Evolutionary conservation across 805 yeast species (phyloP), one percentile per base, ranked within the genome.

Genomic region (Nakazawaea molendinolei): DNA sequence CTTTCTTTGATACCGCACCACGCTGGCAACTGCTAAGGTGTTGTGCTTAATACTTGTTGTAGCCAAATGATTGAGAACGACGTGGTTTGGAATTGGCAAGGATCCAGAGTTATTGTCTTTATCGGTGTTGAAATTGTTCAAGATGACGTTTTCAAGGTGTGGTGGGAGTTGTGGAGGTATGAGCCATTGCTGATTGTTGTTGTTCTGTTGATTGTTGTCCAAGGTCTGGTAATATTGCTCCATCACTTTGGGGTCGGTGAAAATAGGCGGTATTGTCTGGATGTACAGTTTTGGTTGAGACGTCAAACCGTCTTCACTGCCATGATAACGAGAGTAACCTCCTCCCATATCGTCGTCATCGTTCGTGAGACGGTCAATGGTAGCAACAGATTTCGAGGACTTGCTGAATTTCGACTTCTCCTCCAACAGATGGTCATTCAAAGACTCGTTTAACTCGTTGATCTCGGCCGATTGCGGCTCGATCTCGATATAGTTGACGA

Each of bases 121-220:
- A 47, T 80, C 86, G 48, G 74, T 61, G 28, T 56, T 55, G 64
- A 71, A 81, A 46, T 79, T 77, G 62, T 90, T 90, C 51, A 90
- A 69, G 38, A 92, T 87, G 38, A 92, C 97, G 50, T 83, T 82
- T 55, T 92, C 98, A 42, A 92, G 67, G 57, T 90, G 98, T 8
- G 98, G 98, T 7, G 98, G 98, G 33, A 92, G 67, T 53, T 84
- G 95, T 16, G 98, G 98, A 15, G 98, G 97, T 21, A 94, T 86
- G 36, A 89, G 73, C 66, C 65, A 60, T 35, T 60, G 64, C 36
- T 57, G 62, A 70, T 66, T 79, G 65, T 61, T 75, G 63, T 63
- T 73, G 60, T 57, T 78, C 53, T 52, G 58, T 52, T 78, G 79
- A 29, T 80, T 74, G 48, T 74, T 75, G 50, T 84, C 94, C 34